A percentile compares a stretch with the other conserved stretches of the same genome.
phyloP scores from a whole-genome alignment of 2,329 filamentous ascomycete species.

The Fusarium dimerum region DNA sequence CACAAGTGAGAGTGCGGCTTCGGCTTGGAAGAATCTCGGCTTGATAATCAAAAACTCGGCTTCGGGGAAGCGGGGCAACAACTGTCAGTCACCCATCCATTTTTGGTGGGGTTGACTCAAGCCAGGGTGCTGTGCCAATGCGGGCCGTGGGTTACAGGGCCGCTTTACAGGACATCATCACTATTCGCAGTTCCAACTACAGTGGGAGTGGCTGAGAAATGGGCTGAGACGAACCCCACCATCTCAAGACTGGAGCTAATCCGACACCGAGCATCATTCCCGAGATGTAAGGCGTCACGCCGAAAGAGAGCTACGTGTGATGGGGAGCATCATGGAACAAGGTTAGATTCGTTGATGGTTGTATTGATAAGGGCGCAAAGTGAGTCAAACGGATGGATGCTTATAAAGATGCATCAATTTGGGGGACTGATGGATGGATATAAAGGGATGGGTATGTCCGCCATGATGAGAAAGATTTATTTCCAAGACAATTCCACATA shows the following conservation, averaged over 20 bases:
- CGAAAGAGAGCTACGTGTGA: neutral
- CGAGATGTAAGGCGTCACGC: neutral
- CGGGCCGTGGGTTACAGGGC: neutral
- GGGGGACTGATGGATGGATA: constrained; percentile 9
- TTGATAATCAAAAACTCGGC: constrained; percentile 5
- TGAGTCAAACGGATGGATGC: constrained; percentile 20
- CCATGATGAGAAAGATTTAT: neutral
- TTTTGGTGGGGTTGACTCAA: no score
- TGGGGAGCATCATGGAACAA: neutral
- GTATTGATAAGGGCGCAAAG: neutral
- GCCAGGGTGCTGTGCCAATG: no score
- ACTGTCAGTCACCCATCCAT: no score
- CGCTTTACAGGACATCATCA: neutral
- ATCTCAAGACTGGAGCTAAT: neutral
- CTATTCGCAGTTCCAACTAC: no score
- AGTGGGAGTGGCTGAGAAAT: no score
- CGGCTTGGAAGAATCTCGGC: constrained; percentile 1
- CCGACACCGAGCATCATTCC: neutral
- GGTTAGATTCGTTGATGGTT: neutral
- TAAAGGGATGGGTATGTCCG: constrained; percentile 7
- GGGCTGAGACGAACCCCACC: neutral
- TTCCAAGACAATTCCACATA: neutral
- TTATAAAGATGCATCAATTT: neutral
- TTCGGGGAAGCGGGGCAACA: constrained; percentile 9
- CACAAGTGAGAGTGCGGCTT: constrained; percentile 6